Percentiles rank a stretch among this genome's conserved stretches.
Conservation (phyloP, 1,139 yeast species). For the Blastobotrys indianensis region DNA sequence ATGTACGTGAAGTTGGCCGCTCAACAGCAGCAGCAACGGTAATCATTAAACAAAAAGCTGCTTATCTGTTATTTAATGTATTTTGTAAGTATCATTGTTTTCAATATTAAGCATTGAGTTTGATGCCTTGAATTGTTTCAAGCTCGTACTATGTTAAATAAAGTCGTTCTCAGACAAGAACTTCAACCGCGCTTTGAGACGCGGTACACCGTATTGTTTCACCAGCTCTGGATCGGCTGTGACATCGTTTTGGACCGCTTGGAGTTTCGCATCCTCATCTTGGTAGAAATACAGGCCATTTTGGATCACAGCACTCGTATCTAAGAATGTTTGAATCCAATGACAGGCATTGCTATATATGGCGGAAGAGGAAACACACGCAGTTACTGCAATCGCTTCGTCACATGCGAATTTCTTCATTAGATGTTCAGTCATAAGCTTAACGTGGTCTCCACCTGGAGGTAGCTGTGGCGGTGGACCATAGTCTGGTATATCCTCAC, state of each 20-base stretch:
- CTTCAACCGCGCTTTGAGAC: neutral
- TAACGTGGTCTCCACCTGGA: neutral
- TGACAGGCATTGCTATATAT: neutral
- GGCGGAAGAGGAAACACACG: neutral
- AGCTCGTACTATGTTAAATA: no score
- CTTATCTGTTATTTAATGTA: neutral
- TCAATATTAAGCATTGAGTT: no score
- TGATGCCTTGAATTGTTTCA: no score
- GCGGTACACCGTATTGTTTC: neutral
- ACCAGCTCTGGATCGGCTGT: neutral
- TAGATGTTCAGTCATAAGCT: neutral
- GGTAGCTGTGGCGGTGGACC: neutral
- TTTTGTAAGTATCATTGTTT: neutral
- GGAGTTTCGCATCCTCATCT: neutral
- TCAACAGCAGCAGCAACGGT: neutral
- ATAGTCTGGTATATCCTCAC: neutral
- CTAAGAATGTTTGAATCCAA: neutral
- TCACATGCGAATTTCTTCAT: neutral
- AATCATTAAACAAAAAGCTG: neutral
- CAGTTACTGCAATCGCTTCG: neutral
- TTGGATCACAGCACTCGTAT: neutral
- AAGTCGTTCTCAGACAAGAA: neutral
- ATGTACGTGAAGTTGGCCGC: constrained; percentile 20
- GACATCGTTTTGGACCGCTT: neutral
- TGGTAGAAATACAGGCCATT: neutral